These are phyloP conservation scores for Allium sativum DNA, from an alignment of 106 monocot species.

Conservation along the genomic window DNA sequence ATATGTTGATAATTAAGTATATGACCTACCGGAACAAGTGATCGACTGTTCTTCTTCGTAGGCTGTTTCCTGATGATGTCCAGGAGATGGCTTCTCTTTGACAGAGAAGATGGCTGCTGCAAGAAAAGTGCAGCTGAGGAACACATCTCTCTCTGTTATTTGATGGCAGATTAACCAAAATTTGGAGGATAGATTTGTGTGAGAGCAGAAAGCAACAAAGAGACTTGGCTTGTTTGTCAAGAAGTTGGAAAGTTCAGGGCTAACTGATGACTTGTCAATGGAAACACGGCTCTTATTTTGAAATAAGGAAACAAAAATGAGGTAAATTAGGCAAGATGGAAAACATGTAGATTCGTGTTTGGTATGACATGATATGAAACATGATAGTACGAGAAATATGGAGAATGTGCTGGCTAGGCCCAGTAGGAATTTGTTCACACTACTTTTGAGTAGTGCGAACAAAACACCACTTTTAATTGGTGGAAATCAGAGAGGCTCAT, in stretches of 20 bases:
- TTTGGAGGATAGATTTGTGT: background rate
- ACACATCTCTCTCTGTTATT: background rate
- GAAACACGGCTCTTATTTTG: background rate
- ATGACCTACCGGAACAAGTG: constrained; percentile 17
- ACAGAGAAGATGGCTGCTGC: constrained; percentile 1
- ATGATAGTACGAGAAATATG: background rate
- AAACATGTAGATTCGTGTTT: background rate
- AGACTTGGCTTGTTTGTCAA: background rate
- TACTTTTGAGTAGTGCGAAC: no score
- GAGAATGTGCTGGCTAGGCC: background rate
- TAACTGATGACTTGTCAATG: background rate
- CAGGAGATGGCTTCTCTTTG: constrained; percentile 1
- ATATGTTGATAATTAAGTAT: background rate
- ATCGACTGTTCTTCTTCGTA: constrained; percentile 1
- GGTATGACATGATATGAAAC: background rate
- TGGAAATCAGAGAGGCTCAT: no score
- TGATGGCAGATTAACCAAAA: background rate
- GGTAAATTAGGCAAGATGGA: background rate
- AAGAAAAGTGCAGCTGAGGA: background rate
- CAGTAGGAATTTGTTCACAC: no score
- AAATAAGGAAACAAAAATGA: background rate
- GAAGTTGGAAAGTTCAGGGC: background rate
- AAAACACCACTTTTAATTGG: no score
- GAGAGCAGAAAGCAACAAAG: background rate
- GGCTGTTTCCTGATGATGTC: background rate